phyloP scores from a whole-genome alignment of 495 filamentous ascomycete genomes.

The Entonaema liquescens region DNA sequence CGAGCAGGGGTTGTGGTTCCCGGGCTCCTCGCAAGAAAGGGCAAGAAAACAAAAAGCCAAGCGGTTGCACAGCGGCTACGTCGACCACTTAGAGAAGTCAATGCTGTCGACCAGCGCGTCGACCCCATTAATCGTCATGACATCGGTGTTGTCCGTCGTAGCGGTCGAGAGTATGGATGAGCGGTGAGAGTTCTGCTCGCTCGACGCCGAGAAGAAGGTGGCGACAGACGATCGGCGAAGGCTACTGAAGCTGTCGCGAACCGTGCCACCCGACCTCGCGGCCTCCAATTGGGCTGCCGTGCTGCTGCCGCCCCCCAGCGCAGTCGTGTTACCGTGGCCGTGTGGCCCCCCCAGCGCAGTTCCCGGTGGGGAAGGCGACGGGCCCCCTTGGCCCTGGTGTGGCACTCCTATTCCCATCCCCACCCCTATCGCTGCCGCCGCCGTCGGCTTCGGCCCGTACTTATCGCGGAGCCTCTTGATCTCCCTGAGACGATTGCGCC shows the following conservation, averaged over 20 bases:
- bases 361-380: conserved; percentile 51
- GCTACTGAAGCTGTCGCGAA: conserved; percentile 61
- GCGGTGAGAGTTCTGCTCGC: conserved; percentile 59
- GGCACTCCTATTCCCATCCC: too few relatives aligned
- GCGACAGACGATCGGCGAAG: conserved; percentile 62
- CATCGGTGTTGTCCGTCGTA: conserved; percentile 60
- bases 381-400: conserved; percentile 24
- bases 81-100: conserved; percentile 68
- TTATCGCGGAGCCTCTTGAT: conserved; percentile 83
- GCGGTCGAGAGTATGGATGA: conserved; percentile 60
- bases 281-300: conserved; percentile 40
- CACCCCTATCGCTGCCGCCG: too few relatives aligned
- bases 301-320: not conserved
- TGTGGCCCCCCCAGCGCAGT: conserved; percentile 45
- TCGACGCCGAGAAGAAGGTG: conserved; percentile 60
- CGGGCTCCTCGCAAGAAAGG: not conserved
- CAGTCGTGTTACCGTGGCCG: conserved; percentile 13
- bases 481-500: conserved; percentile 85
- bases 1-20: too few relatives aligned
- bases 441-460: conserved; percentile 52
- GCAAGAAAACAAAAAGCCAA: not conserved
- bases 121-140: conserved; percentile 48
- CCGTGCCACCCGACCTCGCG: conserved; percentile 51
- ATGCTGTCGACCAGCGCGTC: conserved; percentile 63
- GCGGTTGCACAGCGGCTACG: not conserved